phyloP scores from a whole-genome alignment of 371 early-diverging fungal species.

The Zychaea mexicana region DNA sequence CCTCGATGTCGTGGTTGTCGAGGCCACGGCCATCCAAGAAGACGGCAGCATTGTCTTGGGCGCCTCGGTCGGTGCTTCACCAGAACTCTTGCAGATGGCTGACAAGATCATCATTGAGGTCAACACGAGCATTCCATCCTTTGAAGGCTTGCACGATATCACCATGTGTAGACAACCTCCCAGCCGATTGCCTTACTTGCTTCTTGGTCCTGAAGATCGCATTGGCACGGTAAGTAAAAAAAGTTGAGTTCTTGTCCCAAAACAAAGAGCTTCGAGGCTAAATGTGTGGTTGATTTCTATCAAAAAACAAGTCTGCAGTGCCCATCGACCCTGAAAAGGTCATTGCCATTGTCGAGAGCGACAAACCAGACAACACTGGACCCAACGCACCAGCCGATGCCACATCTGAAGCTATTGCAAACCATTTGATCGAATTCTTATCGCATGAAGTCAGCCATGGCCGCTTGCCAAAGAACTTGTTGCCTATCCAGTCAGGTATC shows the following conservation, averaged over 20 bases:
- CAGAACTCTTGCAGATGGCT: constrained; percentile 56
- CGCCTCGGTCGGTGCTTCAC: constrained; percentile 58
- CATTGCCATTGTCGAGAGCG: constrained; percentile 49
- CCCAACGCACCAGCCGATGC: constrained; percentile 45
- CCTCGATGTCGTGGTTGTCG: constrained; percentile 53
- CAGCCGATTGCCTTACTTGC: constrained; percentile 51
- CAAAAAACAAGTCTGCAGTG: constrained; percentile 26
- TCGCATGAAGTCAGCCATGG: constrained; percentile 54
- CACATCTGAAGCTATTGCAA: constrained; percentile 47
- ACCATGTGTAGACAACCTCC: constrained; percentile 43
- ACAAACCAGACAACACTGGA: constrained; percentile 52
- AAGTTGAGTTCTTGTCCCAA: background rate
- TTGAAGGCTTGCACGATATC: constrained; percentile 58
- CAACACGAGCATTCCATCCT: constrained; percentile 55
- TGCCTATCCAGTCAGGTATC: constrained; percentile 57
- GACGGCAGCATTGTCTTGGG: constrained; percentile 58
- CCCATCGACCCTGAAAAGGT: constrained; percentile 54
- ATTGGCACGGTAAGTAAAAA: constrained; percentile 45
- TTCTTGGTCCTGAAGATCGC: constrained; percentile 51
- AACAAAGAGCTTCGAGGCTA: too few relatives aligned
- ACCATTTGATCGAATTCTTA: constrained; percentile 54
- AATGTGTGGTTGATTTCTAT: too few relatives aligned
- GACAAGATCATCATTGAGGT: constrained; percentile 58
- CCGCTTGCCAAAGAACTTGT: constrained; percentile 46
- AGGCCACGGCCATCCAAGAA: constrained; percentile 60